Evolutionary conservation across 108 stramenopile genomes (phyloP), one percentile per base, ranked within the genome.

Genomic region (Pseudonitzschia pungens): DNA sequence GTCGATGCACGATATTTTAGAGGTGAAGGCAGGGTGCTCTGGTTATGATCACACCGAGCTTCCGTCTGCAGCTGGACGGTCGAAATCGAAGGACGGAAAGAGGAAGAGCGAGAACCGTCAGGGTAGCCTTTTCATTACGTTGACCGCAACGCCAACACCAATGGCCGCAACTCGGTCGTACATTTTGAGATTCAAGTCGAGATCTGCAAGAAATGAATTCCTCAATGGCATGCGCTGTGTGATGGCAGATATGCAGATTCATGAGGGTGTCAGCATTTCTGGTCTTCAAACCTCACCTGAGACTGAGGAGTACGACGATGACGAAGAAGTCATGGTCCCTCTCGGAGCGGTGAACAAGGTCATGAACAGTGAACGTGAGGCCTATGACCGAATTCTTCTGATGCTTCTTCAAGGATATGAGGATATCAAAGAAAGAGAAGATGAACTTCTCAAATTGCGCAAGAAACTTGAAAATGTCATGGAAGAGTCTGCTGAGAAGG

Each of bases 341-440:
- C 83, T 96, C 26, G 74, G 76, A 7, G 95, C 93, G 22, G 91
- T 96, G 36, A 83, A 96, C 62, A 82, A 88, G 31, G 91, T 87
- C 26, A 86, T 96, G 50, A 88, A 93, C 70, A 81, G 83, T 24
- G 95, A 96, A 66, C 79, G 95, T 63, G 90, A 92, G 68, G 83
- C 85, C 42, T 96, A 93, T 62, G 95, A 96, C 76, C 85, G 92
- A 22, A 85, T 96, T 54, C 75, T 96, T 28, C 71, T 96, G 15
- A 87, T 91, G 51, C 78, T 96, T 70, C 80, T 94, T 12, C 95
- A 96, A 76, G 89, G 91, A 27, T 65, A 65, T 32, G 84, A 87
- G 44, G 95, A 96, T 81, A 71, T 96, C n/a, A 92, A 92, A 72
- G 90, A 90, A 32, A 91, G 89, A 68, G 95, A 96, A 81, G 92